Evolutionary conservation across 2,329 filamentous ascomycete genomes (phyloP).

Genomic region (Venturia pyrina): DNA sequence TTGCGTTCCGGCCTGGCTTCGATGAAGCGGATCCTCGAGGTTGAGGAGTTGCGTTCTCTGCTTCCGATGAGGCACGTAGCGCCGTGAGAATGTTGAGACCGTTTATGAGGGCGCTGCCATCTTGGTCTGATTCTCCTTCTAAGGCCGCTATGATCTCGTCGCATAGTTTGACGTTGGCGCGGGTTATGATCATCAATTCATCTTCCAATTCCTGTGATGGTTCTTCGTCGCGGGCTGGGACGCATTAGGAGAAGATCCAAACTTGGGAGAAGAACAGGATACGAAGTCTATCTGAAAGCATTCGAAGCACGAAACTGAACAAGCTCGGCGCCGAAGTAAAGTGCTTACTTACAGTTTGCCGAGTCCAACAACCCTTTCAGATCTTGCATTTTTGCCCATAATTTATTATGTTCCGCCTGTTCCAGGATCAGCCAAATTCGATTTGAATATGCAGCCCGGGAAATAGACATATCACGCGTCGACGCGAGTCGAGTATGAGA

Average conservation of each 20-base stretch:
- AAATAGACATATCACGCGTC: not conserved
- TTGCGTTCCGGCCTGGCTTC: constrained; percentile 20
- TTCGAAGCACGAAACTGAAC: too few species aligned
- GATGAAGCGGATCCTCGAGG: constrained; percentile 27
- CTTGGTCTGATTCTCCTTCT: constrained; percentile 32
- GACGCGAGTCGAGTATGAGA: not conserved
- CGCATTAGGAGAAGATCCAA: not conserved
- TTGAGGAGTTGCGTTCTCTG: constrained; percentile 21
- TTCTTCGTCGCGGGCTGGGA: constrained; percentile 24
- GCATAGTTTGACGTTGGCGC: constrained; percentile 38
- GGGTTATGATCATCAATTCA: constrained; percentile 35
- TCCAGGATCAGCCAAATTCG: constrained; percentile 2
- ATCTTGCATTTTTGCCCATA: constrained; percentile 12
- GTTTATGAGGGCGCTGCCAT: constrained; percentile 29
- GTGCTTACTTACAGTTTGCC: not conserved
- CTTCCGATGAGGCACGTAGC: constrained; percentile 37
- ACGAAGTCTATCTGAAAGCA: not conserved
- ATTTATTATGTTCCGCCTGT: constrained; percentile 10
- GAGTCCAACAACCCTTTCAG: constrained; percentile 9
- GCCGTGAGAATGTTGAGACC: constrained; percentile 37
- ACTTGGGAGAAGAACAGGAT: not conserved
- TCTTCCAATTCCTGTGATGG: constrained; percentile 32
- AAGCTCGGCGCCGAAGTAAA: not conserved
- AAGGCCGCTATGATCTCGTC: constrained; percentile 36
- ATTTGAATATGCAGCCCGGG: not conserved